Evolutionary conservation across 2,329 filamentous ascomycete species (phyloP).

Genomic region (Penicillium sp.): DNA sequence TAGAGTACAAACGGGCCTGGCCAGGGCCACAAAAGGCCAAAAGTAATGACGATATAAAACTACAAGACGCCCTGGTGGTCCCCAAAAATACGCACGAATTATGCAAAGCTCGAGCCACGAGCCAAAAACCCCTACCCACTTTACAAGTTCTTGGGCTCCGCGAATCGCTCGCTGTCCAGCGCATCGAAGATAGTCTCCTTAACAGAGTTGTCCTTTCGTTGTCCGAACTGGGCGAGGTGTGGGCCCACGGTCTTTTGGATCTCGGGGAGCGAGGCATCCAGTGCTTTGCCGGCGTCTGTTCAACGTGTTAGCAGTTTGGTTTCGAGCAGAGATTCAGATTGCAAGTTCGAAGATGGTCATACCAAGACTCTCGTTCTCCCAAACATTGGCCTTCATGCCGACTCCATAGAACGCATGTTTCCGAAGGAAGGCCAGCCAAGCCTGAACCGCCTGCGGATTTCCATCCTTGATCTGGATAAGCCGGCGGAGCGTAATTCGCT

Average conservation of each 20-base stretch:
- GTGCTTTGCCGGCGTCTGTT: conserved; percentile 43
- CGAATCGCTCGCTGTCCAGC: conserved; percentile 42
- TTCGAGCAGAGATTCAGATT: background rate
- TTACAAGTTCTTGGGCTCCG: conserved; percentile 35
- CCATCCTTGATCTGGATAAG: conserved; percentile 93
- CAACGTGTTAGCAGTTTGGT: conserved; percentile 8
- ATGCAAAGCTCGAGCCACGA: conserved; percentile 13
- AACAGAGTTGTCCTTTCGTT: conserved; percentile 34
- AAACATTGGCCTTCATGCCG: conserved; percentile 98
- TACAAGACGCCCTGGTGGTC: conserved; percentile 19
- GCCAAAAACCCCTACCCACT: background rate
- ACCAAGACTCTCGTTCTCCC: conserved; percentile 79
- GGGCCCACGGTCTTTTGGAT: conserved; percentile 44
- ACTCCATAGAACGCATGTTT: conserved; percentile 96
- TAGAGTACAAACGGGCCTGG: conserved; percentile 24
- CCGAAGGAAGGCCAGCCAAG: conserved; percentile 89
- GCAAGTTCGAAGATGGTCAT: conserved; percentile 30
- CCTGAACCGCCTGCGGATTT: conserved; percentile 80
- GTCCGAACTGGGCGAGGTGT: conserved; percentile 46
- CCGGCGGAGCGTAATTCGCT: conserved; percentile 81
- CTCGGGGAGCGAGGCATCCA: conserved; percentile 42
- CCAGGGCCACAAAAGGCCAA: conserved; percentile 7
- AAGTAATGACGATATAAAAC: conserved; percentile 15
- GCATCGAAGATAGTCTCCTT: conserved; percentile 36
- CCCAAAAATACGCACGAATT: conserved; percentile 6